Conservation (phyloP, 768 basidiomycete genomes). For the Termitomyces sp. region DNA sequence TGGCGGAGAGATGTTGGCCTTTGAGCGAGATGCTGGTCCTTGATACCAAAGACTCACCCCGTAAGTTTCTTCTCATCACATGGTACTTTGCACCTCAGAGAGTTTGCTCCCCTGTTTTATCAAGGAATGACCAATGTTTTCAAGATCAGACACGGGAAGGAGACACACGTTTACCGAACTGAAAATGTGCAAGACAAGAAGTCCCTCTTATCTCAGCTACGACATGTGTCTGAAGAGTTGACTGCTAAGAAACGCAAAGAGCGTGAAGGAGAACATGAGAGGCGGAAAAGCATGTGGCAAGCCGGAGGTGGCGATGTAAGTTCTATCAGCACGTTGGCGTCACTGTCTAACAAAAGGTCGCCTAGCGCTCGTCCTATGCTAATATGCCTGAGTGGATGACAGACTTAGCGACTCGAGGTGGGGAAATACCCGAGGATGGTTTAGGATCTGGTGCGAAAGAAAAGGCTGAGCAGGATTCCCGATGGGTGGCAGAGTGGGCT, state of each 20-base stretch:
- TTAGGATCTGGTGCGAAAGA: constrained; percentile 48
- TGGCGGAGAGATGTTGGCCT: constrained; percentile 92
- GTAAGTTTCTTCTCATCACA: constrained; percentile 36
- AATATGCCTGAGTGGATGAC: constrained; percentile 75
- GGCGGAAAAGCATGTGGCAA: constrained; percentile 73
- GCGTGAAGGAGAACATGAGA: constrained; percentile 88
- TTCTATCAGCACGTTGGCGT: neutral
- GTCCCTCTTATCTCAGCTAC: constrained; percentile 74
- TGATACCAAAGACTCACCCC: constrained; percentile 92
- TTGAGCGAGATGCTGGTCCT: constrained; percentile 91
- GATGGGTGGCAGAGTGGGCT: constrained; percentile 88
- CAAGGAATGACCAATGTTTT: constrained; percentile 90
- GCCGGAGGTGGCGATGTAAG: constrained; percentile 37
- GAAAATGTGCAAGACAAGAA: constrained; percentile 83
- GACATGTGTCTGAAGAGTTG: constrained; percentile 90
- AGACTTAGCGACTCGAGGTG: constrained; percentile 55
- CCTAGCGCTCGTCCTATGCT: constrained; percentile 30
- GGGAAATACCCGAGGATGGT: constrained; percentile 38
- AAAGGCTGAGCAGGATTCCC: constrained; percentile 72
- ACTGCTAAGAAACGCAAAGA: constrained; percentile 86
- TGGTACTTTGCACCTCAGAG: neutral
- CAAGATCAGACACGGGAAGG: constrained; percentile 90
- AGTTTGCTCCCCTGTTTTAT: neutral
- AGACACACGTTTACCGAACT: constrained; percentile 90
- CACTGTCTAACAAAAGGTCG: neutral